Evolutionary conservation across 495 filamentous ascomycete genomes (phyloP).

Genomic region (Penicillium subrubescens): DNA sequence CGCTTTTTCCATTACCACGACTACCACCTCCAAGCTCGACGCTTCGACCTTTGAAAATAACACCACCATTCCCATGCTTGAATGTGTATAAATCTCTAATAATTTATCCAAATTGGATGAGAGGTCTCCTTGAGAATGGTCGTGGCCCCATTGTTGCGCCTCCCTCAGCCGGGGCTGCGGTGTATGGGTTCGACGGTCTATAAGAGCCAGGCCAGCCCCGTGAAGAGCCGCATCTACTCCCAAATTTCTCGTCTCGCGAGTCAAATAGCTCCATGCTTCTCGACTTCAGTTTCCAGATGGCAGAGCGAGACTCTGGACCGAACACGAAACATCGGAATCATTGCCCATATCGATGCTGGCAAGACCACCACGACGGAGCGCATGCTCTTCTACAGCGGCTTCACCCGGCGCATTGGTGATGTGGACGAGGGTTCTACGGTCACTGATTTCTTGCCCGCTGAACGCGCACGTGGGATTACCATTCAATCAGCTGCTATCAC

Average conservation of each 20-base stretch:
- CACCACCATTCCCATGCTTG: slow-evolving; percentile 14
- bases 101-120: slow-evolving; percentile 10
- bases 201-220: slow-evolving; percentile 15
- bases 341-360: slow-evolving; percentile 98
- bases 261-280: slow-evolving; percentile 24
- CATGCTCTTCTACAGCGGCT: slow-evolving; percentile 97
- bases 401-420: slow-evolving; percentile 87
- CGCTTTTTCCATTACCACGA: slow-evolving; percentile 5
- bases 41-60: slow-evolving; percentile 3
- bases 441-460: slow-evolving; percentile 95
- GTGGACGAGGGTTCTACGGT: slow-evolving; percentile 97
- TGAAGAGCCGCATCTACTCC: slow-evolving; percentile 13
- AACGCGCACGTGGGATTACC: slow-evolving; percentile 91
- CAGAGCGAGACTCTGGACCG: slow-evolving; percentile 46
- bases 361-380: slow-evolving; percentile 99
- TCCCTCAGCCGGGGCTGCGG: slow-evolving; percentile 33
- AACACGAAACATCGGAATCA: slow-evolving; percentile 97
- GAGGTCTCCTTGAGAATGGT: slow-evolving; percentile 32
- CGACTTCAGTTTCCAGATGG: slow-evolving; percentile 25
- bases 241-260: slow-evolving; percentile 11
- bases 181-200: slow-evolving; percentile 24
- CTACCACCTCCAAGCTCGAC: slow-evolving; percentile 5
- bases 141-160: slow-evolving; percentile 39
- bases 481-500: slow-evolving; percentile 98
- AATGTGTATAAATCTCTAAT: slow-evolving; percentile 10